Percentiles rank a stretch among this genome's conserved stretches.
Conservation (phyloP, 768 basidiomycete genomes). For the Suillus clintonianus region DNA sequence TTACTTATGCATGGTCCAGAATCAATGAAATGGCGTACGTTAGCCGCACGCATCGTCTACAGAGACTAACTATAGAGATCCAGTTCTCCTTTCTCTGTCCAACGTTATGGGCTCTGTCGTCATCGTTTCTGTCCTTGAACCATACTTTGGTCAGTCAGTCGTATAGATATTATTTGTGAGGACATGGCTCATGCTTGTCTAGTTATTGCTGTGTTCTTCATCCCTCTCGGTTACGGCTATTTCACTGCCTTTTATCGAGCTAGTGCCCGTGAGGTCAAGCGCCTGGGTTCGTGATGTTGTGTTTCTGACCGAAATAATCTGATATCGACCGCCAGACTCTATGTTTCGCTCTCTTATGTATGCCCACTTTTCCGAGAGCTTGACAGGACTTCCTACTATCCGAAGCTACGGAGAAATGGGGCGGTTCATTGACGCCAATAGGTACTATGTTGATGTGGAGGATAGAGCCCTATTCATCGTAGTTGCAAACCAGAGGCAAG, state of each 20-base stretch:
- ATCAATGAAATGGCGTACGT: constrained; percentile 54
- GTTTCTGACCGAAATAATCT: background rate
- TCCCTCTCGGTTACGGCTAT: constrained; percentile 62
- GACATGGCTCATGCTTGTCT: background rate
- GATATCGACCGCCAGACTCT: constrained; percentile 44
- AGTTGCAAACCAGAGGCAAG: constrained; percentile 63
- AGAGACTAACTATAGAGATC: constrained; percentile 2
- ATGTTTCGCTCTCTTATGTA: constrained; percentile 76
- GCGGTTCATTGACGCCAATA: constrained; percentile 66
- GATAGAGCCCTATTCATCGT: constrained; percentile 72
- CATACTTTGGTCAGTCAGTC: constrained; percentile 65
- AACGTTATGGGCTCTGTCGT: constrained; percentile 54
- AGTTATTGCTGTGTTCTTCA: constrained; percentile 56
- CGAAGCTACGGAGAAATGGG: constrained; percentile 68
- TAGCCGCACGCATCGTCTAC: background rate
- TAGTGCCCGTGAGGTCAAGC: constrained; percentile 73
- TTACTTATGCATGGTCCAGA: constrained; percentile 32
- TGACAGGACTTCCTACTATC: constrained; percentile 70
- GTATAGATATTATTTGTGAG: background rate
- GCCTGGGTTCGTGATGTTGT: constrained; percentile 33
- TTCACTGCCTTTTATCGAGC: constrained; percentile 70
- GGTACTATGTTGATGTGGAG: constrained; percentile 70
- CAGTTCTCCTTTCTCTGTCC: constrained; percentile 53
- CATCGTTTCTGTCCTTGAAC: constrained; percentile 58
- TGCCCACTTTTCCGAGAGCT: constrained; percentile 75